Evolutionary conservation across 441 rosid genomes (phyloP).

Genomic region (Eutrema salsugineum): DNA sequence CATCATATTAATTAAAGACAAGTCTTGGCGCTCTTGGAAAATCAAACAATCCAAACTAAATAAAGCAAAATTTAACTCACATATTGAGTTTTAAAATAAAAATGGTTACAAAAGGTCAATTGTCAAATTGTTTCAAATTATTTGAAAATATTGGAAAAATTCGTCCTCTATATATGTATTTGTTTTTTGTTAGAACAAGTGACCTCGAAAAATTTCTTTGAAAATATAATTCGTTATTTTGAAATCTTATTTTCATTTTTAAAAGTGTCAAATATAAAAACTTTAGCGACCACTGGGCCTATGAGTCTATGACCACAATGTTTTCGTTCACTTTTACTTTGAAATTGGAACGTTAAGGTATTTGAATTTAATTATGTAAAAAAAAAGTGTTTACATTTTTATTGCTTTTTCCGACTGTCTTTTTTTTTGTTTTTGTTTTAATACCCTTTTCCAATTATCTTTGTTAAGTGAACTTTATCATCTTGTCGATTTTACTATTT

Average conservation of each 20-base stretch:
- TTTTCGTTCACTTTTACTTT: conserved; percentile 10
- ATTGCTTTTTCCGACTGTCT: neutral
- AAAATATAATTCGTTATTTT: too few relatives aligned
- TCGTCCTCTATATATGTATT: neutral
- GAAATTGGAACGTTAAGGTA: conserved; percentile 10
- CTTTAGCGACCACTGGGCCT: too few relatives aligned
- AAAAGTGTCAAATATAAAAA: neutral
- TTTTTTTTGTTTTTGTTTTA: too few relatives aligned
- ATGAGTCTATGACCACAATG: neutral
- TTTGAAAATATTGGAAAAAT: neutral
- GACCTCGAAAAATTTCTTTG: neutral
- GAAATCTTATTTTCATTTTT: neutral
- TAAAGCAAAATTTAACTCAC: neutral
- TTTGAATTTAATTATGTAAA: conserved; percentile 11
- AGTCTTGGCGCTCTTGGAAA: neutral
- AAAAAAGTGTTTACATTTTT: too few relatives aligned
- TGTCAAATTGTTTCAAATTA: neutral
- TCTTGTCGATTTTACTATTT: neutral
- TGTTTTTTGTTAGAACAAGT: neutral
- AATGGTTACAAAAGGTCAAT: neutral
- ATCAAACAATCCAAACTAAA: neutral
- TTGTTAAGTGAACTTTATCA: neutral
- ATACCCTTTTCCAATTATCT: neutral
- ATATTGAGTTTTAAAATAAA: neutral
- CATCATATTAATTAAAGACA: neutral